Evolutionary conservation across 768 basidiomycete species (phyloP), one percentile per base, ranked within the genome.

Genomic region (Amanita exitialis): DNA sequence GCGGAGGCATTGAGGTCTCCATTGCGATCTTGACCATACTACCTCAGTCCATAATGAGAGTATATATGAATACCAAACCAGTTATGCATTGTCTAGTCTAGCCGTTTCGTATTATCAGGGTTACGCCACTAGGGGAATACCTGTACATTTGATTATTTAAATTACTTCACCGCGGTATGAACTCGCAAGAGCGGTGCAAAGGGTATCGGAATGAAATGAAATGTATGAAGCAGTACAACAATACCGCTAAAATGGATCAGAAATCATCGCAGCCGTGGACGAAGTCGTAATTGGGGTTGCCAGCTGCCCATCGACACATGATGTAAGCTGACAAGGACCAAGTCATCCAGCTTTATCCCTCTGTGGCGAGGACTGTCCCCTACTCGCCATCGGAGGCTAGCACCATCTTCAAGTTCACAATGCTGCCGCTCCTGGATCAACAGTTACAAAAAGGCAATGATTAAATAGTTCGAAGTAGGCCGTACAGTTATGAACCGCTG

Each of bases 301-400:
- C 86, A 90, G 51, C 80, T 82, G 9, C 87, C 86, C 65, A 86
- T 79, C 10, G 86, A 87, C 47, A 89, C 85, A 56, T 90, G 87
- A 65, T 89, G 86, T 49, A 89, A 78, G 57, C 84, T 83, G 57
- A 90, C 82, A 41, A 90, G 76, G 45, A 83, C 68, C 45, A 90
- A 70, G 60, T 89, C 78, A 25, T 83, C 83, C 3, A 84, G 66
- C 34, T 63, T 74, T 64, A 89, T 81, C 53, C 74, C 67, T 9
- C 27, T 44, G 43, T 44, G 43, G 36, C 66, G 60, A n/a, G 63
- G 60, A n/a, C 66, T 68, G 12, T 62, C 57, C 13, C 83, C 83
- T n/a, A 90, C 74, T 56, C 68, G 72, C 86, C 83, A 90, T 23
- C 67, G 64, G 8, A 61, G 59, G 60, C 86, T 81, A 3, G 75